phyloP scores from a whole-genome alignment of 2,329 filamentous ascomycete genomes.

The Xylaria hypoxylon region DNA sequence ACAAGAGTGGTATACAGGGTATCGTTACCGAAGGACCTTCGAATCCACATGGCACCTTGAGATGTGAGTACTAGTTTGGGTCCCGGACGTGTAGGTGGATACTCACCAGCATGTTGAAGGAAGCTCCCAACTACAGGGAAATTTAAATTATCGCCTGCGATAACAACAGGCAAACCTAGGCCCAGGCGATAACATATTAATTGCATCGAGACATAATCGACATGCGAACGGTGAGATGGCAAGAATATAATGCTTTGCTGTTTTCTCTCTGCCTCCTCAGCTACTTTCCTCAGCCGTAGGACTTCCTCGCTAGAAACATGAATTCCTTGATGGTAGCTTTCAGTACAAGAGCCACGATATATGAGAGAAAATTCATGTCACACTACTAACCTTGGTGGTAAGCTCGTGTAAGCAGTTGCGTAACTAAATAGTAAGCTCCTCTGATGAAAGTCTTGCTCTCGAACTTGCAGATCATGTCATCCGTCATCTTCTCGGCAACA shows the following conservation, averaged over 20 bases:
- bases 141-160: constrained; percentile 96
- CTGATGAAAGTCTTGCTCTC: constrained; percentile 94
- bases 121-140: constrained; percentile 91
- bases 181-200: constrained; percentile 95
- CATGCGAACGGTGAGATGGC: constrained; percentile 92
- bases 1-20: constrained; percentile 91
- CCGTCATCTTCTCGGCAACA: constrained; percentile 86
- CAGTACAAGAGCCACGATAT: constrained; percentile 20
- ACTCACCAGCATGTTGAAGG: constrained; percentile 84
- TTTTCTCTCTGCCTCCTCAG: constrained; percentile 82
- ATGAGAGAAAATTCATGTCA: not conserved
- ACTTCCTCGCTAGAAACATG: constrained; percentile 97
- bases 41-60: constrained; percentile 86
- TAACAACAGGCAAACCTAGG: constrained; percentile 87
- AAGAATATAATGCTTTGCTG: constrained; percentile 97
- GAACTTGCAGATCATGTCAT: constrained; percentile 99
- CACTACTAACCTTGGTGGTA: constrained; percentile 79
- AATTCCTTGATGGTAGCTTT: constrained; percentile 63
- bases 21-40: constrained; percentile 91
- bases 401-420: constrained; percentile 88
- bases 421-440: constrained; percentile 88
- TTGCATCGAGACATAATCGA: constrained; percentile 95
- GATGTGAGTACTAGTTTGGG: constrained; percentile 26
- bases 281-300: constrained; percentile 81
- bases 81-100: not conserved